Base-by-base conservation (phyloP, 1,284 basidiomycete species). In the Trametes versicolor region DNA sequence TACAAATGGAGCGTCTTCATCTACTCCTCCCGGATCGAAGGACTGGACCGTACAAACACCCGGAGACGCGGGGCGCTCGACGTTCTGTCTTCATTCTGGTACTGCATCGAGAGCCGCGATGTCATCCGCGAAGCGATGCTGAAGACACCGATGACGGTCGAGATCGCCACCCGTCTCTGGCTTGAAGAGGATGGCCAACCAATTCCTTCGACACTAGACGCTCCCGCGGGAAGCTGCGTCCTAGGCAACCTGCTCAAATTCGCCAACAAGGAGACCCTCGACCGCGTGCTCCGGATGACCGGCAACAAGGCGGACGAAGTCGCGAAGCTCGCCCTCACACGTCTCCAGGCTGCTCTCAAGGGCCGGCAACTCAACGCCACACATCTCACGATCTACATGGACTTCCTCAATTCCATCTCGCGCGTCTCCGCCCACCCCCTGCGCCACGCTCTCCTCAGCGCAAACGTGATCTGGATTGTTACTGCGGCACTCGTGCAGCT, bases 1-100 rank as follows among this genome's bases (percentile, higher is more conserved):
- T 79, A 73, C 72, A 77, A 78, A 62, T 81, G 80, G 79, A 76
- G 76, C 60, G 68, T 66, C 7, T 79, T 73, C 70, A 73, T 81
- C 54, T 76, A 75, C 70, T 66, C 71, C 8, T 64, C 70, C 4
- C 74, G 75, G 32, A 68, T 78, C 27, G 67, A 73, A 41, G 39
- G 55, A 2, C 60, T 67, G n/a, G 63, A 68, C 4, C 49, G 60
- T 25, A 53, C 52, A 19, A 59, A 72, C 61, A 43, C 34, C 19
- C 37, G 68, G 36, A 68, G 73, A 23, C 68, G 72, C 34, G 59
- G 60, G 34, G 64, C 75, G 19, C 60, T 78, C 61, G 77, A 80
- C 57, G 60, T 77, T 25, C 70, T 81, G 21, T 62, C 73, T 2
- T 72, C 67, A 7, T 65, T 69, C 9, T 75, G 77, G 71, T 80